Evolutionary conservation across 352 stramenopile genomes (phyloP).

Genomic region (Phytopythium oedochilum): DNA sequence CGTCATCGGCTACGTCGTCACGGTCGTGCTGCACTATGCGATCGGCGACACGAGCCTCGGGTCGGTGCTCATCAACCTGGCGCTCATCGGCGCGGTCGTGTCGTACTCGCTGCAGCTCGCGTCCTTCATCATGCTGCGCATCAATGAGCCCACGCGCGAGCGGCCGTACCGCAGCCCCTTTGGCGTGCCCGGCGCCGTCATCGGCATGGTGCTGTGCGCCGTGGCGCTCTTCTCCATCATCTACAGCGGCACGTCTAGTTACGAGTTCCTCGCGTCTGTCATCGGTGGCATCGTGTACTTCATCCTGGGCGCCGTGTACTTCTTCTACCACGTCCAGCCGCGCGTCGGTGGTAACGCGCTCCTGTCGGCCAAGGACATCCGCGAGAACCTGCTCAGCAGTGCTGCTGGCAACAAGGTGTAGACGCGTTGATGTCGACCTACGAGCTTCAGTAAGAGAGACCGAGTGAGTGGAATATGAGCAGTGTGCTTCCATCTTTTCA

Average conservation of each 20-base stretch:
- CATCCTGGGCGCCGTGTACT: slow-evolving; percentile 37
- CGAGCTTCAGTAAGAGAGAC: background rate
- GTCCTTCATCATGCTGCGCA: slow-evolving; percentile 51
- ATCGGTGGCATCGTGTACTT: slow-evolving; percentile 56
- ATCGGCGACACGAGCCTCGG: slow-evolving; percentile 54
- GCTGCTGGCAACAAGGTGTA: slow-evolving; percentile 13
- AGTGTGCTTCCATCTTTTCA: background rate
- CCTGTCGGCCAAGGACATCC: slow-evolving; percentile 19
- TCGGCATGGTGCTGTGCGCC: slow-evolving; percentile 39
- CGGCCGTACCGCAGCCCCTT: slow-evolving; percentile 56
- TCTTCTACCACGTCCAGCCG: slow-evolving; percentile 31
- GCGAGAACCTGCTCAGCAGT: slow-evolving; percentile 33
- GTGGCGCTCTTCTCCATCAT: slow-evolving; percentile 57
- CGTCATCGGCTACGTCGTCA: slow-evolving; percentile 33
- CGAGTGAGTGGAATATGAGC: background rate
- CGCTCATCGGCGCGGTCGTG: slow-evolving; percentile 57
- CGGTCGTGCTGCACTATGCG: slow-evolving; percentile 47
- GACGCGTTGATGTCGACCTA: background rate
- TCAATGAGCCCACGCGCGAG: slow-evolving; percentile 39
- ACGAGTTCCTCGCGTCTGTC: slow-evolving; percentile 58
- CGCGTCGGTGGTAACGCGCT: slow-evolving; percentile 16
- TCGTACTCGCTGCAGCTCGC: slow-evolving; percentile 57
- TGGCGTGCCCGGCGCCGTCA: slow-evolving; percentile 35
- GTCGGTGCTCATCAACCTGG: slow-evolving; percentile 67
- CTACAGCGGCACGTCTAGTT: slow-evolving; percentile 48